Evolutionary conservation across 352 stramenopile species (phyloP), one percentile per base, ranked within the genome.

Genomic region (Thalassiosira ordinaria): DNA sequence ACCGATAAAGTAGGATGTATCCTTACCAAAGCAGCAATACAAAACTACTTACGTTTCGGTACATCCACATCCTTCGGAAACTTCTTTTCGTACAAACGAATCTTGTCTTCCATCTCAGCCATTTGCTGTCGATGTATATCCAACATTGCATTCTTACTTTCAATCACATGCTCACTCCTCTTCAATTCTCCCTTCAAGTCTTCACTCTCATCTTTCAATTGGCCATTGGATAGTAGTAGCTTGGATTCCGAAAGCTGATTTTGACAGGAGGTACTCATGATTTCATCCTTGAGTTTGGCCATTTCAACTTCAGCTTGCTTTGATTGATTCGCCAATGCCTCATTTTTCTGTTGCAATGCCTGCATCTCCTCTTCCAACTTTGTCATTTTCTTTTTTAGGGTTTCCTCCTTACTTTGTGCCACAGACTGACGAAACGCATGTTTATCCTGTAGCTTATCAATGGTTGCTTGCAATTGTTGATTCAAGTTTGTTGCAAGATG

Each of bases 21-120:
- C n/a, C n/a, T n/a, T n/a, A n/a, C n/a, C n/a, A n/a, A n/a, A n/a
- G 33, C 33, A n/a, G 33, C 4, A 49, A 20, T 9, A 44, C 9
- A 60, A 46, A 57, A 1, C 6, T 49, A 60, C 51, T 56, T 47
- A 62, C 47, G 2, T 51, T 78, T 78, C 37, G 57, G 41, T 33
- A 78, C 56, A 49, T 78, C 57, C 2, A 56, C 27, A 55, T 61
- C 41, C 44, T 77, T 79, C 5, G 76, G 57, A 55, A 84, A 84
- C 59, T 52, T 68, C 2, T 51, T 63, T 46, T 83, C 74, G 24
- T 69, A 83, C 0, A 66, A 57, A 0, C 63, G 18, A 27, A 77
- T 62, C 6, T 70, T 4, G 18, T 65, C 59, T 24, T 69, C 61
- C 49, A 67, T 46, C 39, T 72, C 55, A 7, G 57, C 52, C 18